Evolutionary conservation across 345 rosid species (phyloP), one percentile per base, ranked within the genome.

Genomic region (Pistacia integerrima): DNA sequence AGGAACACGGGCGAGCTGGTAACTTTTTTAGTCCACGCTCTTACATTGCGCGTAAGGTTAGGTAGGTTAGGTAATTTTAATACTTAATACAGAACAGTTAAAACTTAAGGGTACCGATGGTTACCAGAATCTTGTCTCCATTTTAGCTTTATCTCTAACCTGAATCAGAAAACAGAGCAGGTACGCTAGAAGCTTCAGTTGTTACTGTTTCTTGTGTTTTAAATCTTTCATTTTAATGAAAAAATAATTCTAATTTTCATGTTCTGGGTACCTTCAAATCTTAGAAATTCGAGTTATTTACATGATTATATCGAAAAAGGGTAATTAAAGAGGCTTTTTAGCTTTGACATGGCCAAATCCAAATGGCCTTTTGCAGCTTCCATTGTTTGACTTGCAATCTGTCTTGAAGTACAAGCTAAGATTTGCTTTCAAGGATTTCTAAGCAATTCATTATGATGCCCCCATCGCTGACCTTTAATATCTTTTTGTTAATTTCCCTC

Each of bases 381-480:
- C 14, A 11, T 54, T 30, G 55, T 66, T 66, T 66, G 70, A 41
- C 73, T 52, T 30, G 33, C 14, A 52, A 51, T 69, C 46, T 72
- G 46, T 11, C 75, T 59, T 72, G 28, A 60, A 60, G 57, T 72
- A 25, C 57, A 72, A 59, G 67, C 22, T 16, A 46, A 44, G 75
- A 25, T 60, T 72, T 72, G 28, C 57, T 60, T 72, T 72, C 10
- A 72, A 16, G 17, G 67, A 59, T 72, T 44, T 46, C 13, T 72
- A 10, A 44, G 54, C 64, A 22, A 17, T 2, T 52, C 12, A 33
- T 41, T 64, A 4, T 8, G 51, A 8, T 64, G 51, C 51, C 30
- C 64, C 28, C 20, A 54, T 3, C 18, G 17, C 57, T 6, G 57
- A 54, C 28, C 28, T 64, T 64, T 36, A 35, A 16, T 54, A 16